phyloP scores from a whole-genome alignment of 345 rosid species.

The Isatis tinctoria region DNA sequence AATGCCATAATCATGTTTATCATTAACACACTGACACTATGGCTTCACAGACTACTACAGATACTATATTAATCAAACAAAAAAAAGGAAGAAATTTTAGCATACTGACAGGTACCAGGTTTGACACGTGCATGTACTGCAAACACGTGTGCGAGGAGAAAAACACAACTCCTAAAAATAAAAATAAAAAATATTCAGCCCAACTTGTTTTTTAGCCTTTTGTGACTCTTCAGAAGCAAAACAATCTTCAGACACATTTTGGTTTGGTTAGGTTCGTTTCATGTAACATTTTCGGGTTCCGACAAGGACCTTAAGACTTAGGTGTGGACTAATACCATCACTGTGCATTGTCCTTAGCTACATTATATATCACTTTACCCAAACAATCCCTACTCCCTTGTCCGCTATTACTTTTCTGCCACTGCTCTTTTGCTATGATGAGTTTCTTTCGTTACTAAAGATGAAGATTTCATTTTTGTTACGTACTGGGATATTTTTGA shows the following conservation, averaged over 20 bases:
- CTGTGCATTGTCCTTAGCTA: slow-evolving; percentile 17
- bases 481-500: background rate
- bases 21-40: slow-evolving; percentile 4
- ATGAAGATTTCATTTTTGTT: background rate
- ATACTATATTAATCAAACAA: slow-evolving; percentile 7
- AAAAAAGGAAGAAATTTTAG: background rate
- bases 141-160: slow-evolving; percentile 20
- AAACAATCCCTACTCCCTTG: slow-evolving; percentile 3
- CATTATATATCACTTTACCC: background rate
- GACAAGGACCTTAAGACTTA: slow-evolving; percentile 24
- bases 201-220: background rate
- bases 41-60: background rate
- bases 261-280: slow-evolving; percentile 11
- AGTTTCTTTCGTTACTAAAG: slow-evolving; percentile 3
- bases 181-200: background rate
- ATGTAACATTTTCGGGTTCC: slow-evolving; percentile 10
- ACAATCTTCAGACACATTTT: background rate
- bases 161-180: background rate
- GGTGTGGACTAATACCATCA: background rate
- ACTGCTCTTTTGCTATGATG: background rate
- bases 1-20: slow-evolving; percentile 19
- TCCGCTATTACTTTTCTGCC: slow-evolving; percentile 11
- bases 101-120: slow-evolving; percentile 33
- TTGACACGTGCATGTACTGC: slow-evolving; percentile 35
- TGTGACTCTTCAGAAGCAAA: background rate